Conservation (phyloP, 495 filamentous ascomycete species). For the Hypomontagnella submonticulosa region DNA sequence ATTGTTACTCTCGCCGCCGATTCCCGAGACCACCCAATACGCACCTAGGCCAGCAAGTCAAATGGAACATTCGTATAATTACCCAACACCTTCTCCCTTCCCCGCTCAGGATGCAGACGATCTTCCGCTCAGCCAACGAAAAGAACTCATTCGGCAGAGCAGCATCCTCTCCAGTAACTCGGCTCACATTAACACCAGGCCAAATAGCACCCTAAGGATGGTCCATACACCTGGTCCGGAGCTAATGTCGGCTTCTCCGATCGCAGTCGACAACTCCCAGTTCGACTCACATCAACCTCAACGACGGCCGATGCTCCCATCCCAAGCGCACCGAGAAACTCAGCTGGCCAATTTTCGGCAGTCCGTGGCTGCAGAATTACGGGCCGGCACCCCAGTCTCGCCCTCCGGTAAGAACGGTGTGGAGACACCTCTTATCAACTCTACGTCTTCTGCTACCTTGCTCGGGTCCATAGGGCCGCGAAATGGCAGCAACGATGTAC, state of each 20-base stretch:
- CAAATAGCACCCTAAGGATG: slow-evolving; percentile 39
- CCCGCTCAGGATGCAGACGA: slow-evolving; percentile 64
- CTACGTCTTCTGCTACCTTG: slow-evolving; percentile 40
- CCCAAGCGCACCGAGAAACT: slow-evolving; percentile 63
- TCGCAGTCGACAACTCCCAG: slow-evolving; percentile 43
- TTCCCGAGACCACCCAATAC: slow-evolving; percentile 34
- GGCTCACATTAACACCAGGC: slow-evolving; percentile 20
- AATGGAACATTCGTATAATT: slow-evolving; percentile 48
- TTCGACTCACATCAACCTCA: slow-evolving; percentile 70
- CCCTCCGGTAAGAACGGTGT: slow-evolving; percentile 51
- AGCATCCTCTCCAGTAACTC: slow-evolving; percentile 45
- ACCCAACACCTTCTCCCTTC: slow-evolving; percentile 37
- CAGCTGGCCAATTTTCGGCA: slow-evolving; percentile 81
- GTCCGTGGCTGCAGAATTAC: slow-evolving; percentile 72
- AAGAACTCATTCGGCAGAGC: slow-evolving; percentile 61
- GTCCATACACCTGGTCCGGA: slow-evolving; percentile 25
- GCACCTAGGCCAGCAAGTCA: slow-evolving; percentile 47
- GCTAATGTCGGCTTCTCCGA: slow-evolving; percentile 15
- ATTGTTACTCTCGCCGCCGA: slow-evolving; percentile 37
- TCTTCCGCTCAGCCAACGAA: slow-evolving; percentile 78
- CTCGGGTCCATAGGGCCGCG: slow-evolving; percentile 37
- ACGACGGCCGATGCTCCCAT: slow-evolving; percentile 53
- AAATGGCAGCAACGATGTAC: slow-evolving; percentile 43
- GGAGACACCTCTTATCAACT: slow-evolving; percentile 54
- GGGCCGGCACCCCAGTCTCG: slow-evolving; percentile 54